Evolutionary conservation across 805 yeast genomes (phyloP), one percentile per base, ranked within the genome.

Genomic region (Ogataea chonburiensis): DNA sequence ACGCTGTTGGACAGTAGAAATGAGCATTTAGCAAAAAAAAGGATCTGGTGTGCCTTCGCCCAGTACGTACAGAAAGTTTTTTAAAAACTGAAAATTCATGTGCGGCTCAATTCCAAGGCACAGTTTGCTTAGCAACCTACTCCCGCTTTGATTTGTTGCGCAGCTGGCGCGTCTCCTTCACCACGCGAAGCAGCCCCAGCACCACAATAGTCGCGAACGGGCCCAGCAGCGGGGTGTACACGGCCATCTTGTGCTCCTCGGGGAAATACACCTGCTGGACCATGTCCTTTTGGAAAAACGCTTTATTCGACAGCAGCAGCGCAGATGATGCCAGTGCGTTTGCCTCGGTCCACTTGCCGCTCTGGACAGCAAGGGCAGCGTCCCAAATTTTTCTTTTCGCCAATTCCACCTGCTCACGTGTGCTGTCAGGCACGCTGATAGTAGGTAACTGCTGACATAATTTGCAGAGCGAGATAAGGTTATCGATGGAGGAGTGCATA

Each of bases 221-320:
- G 0, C 98, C 98, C 22, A 89, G 58, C 28, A 91, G 64, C 0
- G 98, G 98, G 54, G 87, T 67, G 49, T 88, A 93, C 1, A 93
- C 95, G 0, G 98, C 98, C 53, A 93, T 70, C 58, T 86, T 89
- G 56, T 91, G 98, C 58, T 91, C 97, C 46, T 85, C 91, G 0
- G 98, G 98, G 68, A 89, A 87, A 59, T 85, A 88, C 38, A 83
- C 86, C 56, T 91, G 97, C 53, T 87, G 95, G 18, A 93, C 86
- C 96, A 93, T 91, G 58, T 83, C 89, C 50, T 86, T 85, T 49
- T 91, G 95, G 58, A 91, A 91, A 52, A 91, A 91, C 0, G 98
- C 97, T 29, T 67, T 67, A 46, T 79, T 73, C 0, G 96, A 83
- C 29, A 70, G 62, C 10, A 63, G 53, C 27, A 79, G 66, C 0